Base-by-base conservation (phyloP, 129 eudicot species). In the Saussurea involucrata region DNA sequence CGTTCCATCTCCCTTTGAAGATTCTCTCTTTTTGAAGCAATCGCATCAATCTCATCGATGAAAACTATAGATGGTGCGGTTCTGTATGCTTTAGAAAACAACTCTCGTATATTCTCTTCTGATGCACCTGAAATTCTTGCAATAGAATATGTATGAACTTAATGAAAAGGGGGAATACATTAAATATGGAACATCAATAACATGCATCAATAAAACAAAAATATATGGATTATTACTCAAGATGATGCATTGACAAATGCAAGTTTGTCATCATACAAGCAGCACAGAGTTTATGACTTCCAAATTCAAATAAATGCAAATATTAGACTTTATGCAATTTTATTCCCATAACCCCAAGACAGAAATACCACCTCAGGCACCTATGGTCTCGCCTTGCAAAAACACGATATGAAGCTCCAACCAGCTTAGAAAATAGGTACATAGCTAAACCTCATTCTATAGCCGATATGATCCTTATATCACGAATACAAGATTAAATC, bases 41-140 rank as follows among this genome's bases (percentile, higher is more conserved):
- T 89, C 1, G 98, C 96, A 76, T 95, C 98, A 20, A 95, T 95
- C 74, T 95, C 98, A 80, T 95, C 98, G 20, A 95, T 95, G 76
- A 95, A 95, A 21, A 94, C 96, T 33, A 95, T 91, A 2, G 98
- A 95, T 8, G 98, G 98, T 60, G 97, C 97, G 2, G 97, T 91
- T 83, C 89, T 83, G 66, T 95, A 82, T 21, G 98, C 98, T 88
- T 95, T 95, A 44, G 92, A 78, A 77, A 95, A 95, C 33, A 95
- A 78, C 24, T 89, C 96, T 21, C 98, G 79, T 21, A 95, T 89
- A 69, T 95, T 95, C 83, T 91, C 98, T 79, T 95, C 98, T 12
- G 98, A 95, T 82, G 93, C 94, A 80, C 98, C 98, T 94, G 85
- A 79, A 80, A 81, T 3, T 13, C 28, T 27, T 32, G 63, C 72